These are phyloP conservation scores for Pichia manshurica DNA, from an alignment of 805 yeast species.

Conservation along the genomic window DNA sequence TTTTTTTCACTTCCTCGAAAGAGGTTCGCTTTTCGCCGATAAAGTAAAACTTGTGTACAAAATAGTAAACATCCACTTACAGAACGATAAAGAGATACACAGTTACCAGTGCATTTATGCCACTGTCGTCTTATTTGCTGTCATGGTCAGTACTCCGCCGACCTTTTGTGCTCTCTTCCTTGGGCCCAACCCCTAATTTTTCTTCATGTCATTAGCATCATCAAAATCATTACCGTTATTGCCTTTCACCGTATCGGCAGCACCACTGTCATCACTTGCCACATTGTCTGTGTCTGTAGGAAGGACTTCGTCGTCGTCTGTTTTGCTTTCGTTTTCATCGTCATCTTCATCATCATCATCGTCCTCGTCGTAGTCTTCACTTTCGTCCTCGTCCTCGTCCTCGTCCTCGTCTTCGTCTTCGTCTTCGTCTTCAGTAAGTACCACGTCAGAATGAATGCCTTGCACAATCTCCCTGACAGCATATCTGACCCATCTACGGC, in stretches of 20 bases:
- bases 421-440: neutral
- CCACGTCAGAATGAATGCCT: conserved; percentile 5
- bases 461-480: conserved; percentile 27
- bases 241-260: too few relatives aligned
- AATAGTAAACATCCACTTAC: too few relatives aligned
- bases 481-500: conserved; percentile 63
- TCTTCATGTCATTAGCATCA: neutral
- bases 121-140: too few relatives aligned
- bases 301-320: neutral
- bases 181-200: too few relatives aligned
- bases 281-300: conserved; percentile 39
- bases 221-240: neutral
- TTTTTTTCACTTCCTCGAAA: neutral
- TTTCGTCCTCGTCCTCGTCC: neutral
- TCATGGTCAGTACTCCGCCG: too few relatives aligned
- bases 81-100: too few relatives aligned
- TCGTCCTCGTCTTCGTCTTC: neutral
- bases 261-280: too few relatives aligned
- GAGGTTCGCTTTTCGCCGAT: too few relatives aligned
- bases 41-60: too few relatives aligned
- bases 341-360: conserved; percentile 1
- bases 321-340: neutral
- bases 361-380: neutral
- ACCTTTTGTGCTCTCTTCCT: too few relatives aligned
- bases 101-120: too few relatives aligned